Evolutionary conservation across 1,284 basidiomycete genomes (phyloP).

Genomic region (Sanghuangporus baumii): DNA sequence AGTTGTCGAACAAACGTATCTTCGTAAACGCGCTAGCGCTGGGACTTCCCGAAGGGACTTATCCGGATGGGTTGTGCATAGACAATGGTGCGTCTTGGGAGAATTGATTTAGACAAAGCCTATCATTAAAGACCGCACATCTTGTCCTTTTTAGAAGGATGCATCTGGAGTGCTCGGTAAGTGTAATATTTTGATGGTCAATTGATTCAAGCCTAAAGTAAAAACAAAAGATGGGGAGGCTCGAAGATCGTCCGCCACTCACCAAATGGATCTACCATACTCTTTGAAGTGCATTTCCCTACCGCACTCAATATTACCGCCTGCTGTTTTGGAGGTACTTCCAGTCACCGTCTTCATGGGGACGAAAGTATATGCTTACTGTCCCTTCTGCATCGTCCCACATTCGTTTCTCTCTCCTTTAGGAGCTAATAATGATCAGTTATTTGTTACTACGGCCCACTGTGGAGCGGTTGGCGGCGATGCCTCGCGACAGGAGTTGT

Average conservation of each 20-base stretch:
- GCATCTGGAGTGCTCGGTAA: slow-evolving; percentile 63
- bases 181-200: slow-evolving; percentile 18
- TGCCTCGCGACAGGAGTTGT: slow-evolving; percentile 40
- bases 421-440: slow-evolving; percentile 57
- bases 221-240: slow-evolving; percentile 50
- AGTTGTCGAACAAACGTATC: slow-evolving; percentile 47
- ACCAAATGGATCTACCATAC: slow-evolving; percentile 39
- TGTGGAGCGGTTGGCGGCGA: slow-evolving; percentile 53
- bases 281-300: slow-evolving; percentile 53
- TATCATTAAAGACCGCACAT: neutral
- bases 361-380: neutral
- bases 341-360: neutral
- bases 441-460: slow-evolving; percentile 64
- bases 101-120: neutral
- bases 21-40: slow-evolving; percentile 51
- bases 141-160: slow-evolving; percentile 33
- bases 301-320: slow-evolving; percentile 56
- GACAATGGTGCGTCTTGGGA: slow-evolving; percentile 31
- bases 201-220: neutral
- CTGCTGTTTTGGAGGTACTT: slow-evolving; percentile 62
- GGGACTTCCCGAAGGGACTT: slow-evolving; percentile 44
- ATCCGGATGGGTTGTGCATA: slow-evolving; percentile 60
- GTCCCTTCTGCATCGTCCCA: neutral
- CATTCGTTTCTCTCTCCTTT: slow-evolving; percentile 8
- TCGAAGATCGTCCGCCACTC: slow-evolving; percentile 53